Conservation (phyloP, 768 basidiomycete species). For the Leccinum subgranulosum region DNA sequence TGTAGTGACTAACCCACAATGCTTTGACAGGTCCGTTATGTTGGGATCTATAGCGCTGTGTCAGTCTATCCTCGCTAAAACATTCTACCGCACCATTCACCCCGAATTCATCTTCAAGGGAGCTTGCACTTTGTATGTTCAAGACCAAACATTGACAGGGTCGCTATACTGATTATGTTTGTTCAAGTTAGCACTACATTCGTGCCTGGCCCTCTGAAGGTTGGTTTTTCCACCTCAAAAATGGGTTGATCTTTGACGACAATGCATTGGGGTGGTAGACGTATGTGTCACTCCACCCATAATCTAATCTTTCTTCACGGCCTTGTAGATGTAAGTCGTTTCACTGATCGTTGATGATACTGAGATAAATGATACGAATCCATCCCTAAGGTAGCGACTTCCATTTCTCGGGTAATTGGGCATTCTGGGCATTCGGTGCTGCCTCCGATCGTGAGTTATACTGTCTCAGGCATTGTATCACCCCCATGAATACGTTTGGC, state of each 20-base stretch:
- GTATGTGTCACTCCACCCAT: background rate
- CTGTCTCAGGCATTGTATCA: background rate
- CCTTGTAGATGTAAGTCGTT: background rate
- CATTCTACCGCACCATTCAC: background rate
- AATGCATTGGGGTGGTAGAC: background rate
- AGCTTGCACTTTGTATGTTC: background rate
- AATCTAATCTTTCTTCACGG: background rate
- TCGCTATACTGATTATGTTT: background rate
- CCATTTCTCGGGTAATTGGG: background rate
- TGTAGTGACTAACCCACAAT: no score
- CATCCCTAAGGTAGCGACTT: background rate
- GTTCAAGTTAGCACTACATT: background rate
- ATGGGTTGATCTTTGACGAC: background rate
- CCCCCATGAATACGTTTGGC: background rate
- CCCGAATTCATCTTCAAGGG: background rate
- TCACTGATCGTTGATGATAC: background rate
- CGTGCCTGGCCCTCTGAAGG: background rate
- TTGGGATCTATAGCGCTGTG: background rate
- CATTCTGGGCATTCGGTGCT: background rate
- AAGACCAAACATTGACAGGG: background rate
- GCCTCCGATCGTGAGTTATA: background rate
- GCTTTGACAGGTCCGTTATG: background rate
- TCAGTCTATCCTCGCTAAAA: background rate
- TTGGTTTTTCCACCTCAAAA: background rate
- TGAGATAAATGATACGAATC: background rate